Base-by-base conservation (phyloP, 78 protist genomes). In the Guillardia theta region DNA sequence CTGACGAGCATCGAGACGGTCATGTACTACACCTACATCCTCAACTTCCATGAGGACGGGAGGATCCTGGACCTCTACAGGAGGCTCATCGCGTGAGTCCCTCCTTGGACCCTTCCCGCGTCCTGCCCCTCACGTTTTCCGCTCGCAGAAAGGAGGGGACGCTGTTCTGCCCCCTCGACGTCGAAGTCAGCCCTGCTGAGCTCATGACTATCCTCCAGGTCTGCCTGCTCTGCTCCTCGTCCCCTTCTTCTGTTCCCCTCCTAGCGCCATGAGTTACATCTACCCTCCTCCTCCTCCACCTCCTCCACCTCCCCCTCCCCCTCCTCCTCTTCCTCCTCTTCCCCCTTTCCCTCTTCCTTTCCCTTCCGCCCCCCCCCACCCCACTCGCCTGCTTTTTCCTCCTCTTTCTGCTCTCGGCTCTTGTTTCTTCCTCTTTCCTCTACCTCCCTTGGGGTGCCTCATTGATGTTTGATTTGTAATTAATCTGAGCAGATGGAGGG, bases 1-100 rank as follows among this genome's bases (percentile, higher is more conserved):
- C n/a, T n/a, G n/a, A n/a, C n/a, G n/a, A n/a, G n/a, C n/a, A n/a
- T n/a, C n/a, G n/a, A n/a, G n/a, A n/a, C n/a, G n/a, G n/a, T 19
- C 43, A 15, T 64, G 78, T 43, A 36, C 41, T 70, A 70, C 83
- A 24, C 45, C 0, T 70, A 70, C 83, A 36, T 70, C 83, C 83
- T 70, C 41, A 70, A 70, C 83, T 22, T 70, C n/a, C 83, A 70
- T 24, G 45, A 70, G 41, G 83, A 33, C 27, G 83, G 83, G 41
- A 36, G 83, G 46, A 70, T 70, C 83, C 41, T 70, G 10, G 83
- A 70, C 83, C 83, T 70, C 83, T 70, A 24, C 83, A 36, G 83
- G 9, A 36, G 83, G n/a, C 83, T 70, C 41, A 70, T 43, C 41
- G 6, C n/a, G n/a, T n/a, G n/a, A n/a, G n/a, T n/a, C n/a, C n/a